These are phyloP conservation scores for Aristolochia contorta DNA, from an alignment of 164 flowering plant genomes.

Conservation along the genomic window DNA sequence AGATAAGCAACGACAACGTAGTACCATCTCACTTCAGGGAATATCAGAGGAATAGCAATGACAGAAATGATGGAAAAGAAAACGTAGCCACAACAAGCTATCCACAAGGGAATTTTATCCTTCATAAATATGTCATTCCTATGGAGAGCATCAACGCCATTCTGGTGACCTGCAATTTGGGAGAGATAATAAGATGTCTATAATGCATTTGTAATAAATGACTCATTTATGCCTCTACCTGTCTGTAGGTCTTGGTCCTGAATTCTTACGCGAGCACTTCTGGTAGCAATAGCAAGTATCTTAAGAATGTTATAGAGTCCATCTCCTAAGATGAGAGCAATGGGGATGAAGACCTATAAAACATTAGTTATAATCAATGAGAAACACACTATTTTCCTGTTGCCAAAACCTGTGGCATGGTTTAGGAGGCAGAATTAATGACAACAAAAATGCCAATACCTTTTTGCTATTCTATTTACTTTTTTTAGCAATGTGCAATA, in stretches of 20 bases:
- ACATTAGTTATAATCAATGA: neutral
- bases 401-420: too few species aligned
- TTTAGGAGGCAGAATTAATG: too few species aligned
- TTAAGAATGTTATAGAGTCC: slow-evolving; percentile 79
- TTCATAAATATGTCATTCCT: slow-evolving; percentile 54
- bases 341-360: slow-evolving; percentile 70
- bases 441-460: too few species aligned
- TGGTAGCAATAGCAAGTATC: slow-evolving; percentile 31
- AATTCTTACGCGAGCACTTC: slow-evolving; percentile 22
- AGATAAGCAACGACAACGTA: slow-evolving; percentile 58
- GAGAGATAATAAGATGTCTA: slow-evolving; percentile 2
- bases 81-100: slow-evolving; percentile 49
- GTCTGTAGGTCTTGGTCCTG: slow-evolving; percentile 21
- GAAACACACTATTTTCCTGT: too few species aligned
- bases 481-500: too few species aligned
- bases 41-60: slow-evolving; percentile 72
- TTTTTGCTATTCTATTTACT: too few species aligned
- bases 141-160: slow-evolving; percentile 29
- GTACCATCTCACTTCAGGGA: slow-evolving; percentile 80
- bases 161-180: slow-evolving; percentile 27
- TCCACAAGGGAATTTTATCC: slow-evolving; percentile 67
- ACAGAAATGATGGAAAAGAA: slow-evolving; percentile 49
- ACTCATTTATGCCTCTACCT: slow-evolving; percentile 21
- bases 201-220: too few species aligned
- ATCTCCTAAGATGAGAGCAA: slow-evolving; percentile 79